Evolutionary conservation across 345 rosid species (phyloP), one percentile per base, ranked within the genome.

Genomic region (Camelina neglecta): DNA sequence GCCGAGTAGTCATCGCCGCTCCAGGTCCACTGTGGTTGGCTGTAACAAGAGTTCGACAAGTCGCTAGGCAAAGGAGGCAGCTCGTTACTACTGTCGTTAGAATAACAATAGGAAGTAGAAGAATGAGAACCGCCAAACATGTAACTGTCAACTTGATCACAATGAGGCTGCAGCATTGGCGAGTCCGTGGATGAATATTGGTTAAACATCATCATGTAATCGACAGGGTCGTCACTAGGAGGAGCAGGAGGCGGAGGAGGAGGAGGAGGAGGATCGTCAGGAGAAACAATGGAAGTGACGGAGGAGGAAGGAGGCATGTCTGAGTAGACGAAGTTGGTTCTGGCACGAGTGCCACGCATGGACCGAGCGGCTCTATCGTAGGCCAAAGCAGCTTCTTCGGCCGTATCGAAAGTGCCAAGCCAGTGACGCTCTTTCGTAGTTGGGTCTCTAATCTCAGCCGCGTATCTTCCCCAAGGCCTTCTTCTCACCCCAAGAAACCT

Each of bases 401-500:
- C 93, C 0, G 93, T 90, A 79, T 91, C 96, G 33, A 91, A 89
- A 35, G 96, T 91, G 13, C 96, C 93, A 2, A 91, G 86, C 96
- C 96, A 91, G 78, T 87, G 96, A 76, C 93, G 86, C 75, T 91
- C 90, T 67, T 91, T 91, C 26, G 96, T 89, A 12, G 88, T 79
- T 26, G 96, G 96, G 84, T 91, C 90, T 75, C 96, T 77, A 53
- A 91, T 91, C 83, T 90, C 96, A 2, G 93, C 96, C 0, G 96
- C 93, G 60, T 90, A 90, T 70, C 93, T 80, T 8, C 93, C 96
- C 96, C 96, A 91, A 23, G 96, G 96, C 72, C 96, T 72, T n/a
- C 96, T 75, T 61, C 97, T 65, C 3, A 91, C 97, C 7, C 97
- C 97, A 11, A 91, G 82, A 81, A 87, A 91, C 76, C 86, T 84